phyloP scores from a whole-genome alignment of 148 eudicot genomes.

The Nyssa sinensis region DNA sequence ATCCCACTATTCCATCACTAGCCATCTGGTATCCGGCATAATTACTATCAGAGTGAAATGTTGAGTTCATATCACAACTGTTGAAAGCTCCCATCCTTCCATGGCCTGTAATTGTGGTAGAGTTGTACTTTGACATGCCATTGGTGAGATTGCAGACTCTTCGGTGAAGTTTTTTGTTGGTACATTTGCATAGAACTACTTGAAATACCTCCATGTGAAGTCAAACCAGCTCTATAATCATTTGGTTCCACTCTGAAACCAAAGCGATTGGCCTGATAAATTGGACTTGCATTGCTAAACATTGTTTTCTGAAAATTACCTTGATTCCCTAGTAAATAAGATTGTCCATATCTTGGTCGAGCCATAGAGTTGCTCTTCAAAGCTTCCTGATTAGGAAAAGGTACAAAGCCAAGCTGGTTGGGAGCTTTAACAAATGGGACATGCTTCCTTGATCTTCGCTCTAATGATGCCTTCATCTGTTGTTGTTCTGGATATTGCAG shows the following conservation, averaged over 20 bases:
- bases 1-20: not conserved
- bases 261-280: not conserved
- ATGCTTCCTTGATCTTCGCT: not conserved
- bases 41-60: not conserved
- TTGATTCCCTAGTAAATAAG: not conserved
- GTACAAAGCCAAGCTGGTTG: not conserved
- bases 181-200: not conserved
- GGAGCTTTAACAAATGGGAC: not conserved
- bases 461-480: not conserved
- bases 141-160: not conserved
- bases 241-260: not conserved
- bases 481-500: not conserved
- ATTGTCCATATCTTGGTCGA: not conserved
- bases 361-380: not conserved
- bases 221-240: not conserved
- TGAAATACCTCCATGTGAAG: slow-evolving; percentile 4
- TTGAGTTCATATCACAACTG: not conserved
- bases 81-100: slow-evolving; percentile 6
- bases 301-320: not conserved
- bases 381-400: not conserved
- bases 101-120: not conserved
- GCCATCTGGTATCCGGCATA: not conserved
- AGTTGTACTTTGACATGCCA: not conserved
- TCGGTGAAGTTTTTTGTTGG: not conserved
- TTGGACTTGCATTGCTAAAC: not conserved